Evolutionary conservation across 805 yeast species (phyloP).

Genomic region (Clavispora fructus): DNA sequence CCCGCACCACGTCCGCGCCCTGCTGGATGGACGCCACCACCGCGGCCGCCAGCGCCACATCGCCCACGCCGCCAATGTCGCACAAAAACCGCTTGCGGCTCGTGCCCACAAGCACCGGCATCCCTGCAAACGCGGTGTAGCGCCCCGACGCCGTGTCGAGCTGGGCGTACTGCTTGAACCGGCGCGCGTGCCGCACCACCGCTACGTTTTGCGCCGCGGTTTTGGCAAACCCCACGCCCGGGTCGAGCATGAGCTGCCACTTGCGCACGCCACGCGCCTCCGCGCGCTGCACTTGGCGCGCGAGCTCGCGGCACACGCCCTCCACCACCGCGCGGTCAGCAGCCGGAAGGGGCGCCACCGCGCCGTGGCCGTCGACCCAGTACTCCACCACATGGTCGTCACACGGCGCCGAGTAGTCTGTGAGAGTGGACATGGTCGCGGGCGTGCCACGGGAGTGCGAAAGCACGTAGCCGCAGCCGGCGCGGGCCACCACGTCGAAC

Average conservation of each 20-base stretch:
- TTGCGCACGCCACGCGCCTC: constrained; percentile 59
- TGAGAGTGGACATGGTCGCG: constrained; percentile 58
- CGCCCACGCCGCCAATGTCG: constrained; percentile 59
- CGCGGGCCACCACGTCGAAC: constrained; percentile 61
- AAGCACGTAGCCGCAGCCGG: constrained; percentile 71
- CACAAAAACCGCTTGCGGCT: constrained; percentile 88
- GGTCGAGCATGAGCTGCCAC: constrained; percentile 92
- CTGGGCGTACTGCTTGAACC: constrained; percentile 46
- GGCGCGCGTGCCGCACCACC: constrained; percentile 47
- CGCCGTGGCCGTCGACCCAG: constrained; percentile 13
- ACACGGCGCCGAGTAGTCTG: constrained; percentile 44
- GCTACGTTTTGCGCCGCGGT: constrained; percentile 62
- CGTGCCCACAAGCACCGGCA: constrained; percentile 79
- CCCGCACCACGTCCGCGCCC: constrained; percentile 77
- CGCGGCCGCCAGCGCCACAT: constrained; percentile 71
- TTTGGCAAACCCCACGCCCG: constrained; percentile 97
- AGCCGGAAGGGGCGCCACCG: constrained; percentile 13
- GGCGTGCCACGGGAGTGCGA: constrained; percentile 86
- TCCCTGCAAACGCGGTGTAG: constrained; percentile 42
- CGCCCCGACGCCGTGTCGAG: constrained; percentile 9
- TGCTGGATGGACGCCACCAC: constrained; percentile 68
- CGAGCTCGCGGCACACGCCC: constrained; percentile 63
- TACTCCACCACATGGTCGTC: constrained; percentile 35
- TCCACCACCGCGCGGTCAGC: constrained; percentile 38
- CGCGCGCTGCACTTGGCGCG: constrained; percentile 52